phyloP scores from a whole-genome alignment of 2,329 filamentous ascomycete genomes.

The Exophiala oligosperma region DNA sequence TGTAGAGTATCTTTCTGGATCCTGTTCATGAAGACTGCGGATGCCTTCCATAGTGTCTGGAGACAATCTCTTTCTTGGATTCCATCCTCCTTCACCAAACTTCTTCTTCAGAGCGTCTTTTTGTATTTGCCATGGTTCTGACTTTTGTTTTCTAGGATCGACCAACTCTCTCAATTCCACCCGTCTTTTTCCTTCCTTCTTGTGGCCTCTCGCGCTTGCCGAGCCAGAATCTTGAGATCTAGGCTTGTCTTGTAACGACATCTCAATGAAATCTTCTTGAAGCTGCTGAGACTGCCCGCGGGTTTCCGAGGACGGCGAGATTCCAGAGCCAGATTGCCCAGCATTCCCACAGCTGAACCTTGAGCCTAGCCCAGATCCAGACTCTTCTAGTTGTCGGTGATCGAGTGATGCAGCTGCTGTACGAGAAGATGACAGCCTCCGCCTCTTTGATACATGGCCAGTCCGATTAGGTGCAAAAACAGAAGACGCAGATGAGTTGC shows the following conservation, averaged over 20 bases:
- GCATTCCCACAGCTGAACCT: not conserved
- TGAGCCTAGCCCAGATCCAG: too few species aligned
- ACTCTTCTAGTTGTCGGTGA: too few species aligned
- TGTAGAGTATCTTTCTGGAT: constrained; percentile 76
- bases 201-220: not conserved
- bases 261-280: not conserved
- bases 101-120: constrained; percentile 75
- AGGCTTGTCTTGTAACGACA: not conserved
- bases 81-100: constrained; percentile 75
- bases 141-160: constrained; percentile 8
- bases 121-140: constrained; percentile 69
- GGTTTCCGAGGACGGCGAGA: not conserved
- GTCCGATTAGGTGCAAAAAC: too few species aligned
- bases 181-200: constrained; percentile 1
- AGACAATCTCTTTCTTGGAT: constrained; percentile 80
- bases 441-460: not conserved
- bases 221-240: not conserved
- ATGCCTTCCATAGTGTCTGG: constrained; percentile 92
- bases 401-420: too few species aligned
- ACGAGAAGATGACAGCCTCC: not conserved
- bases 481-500: too few species aligned
- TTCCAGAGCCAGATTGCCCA: not conserved
- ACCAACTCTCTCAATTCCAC: constrained; percentile 12
- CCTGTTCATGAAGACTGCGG: constrained; percentile 73
- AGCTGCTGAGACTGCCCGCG: not conserved